Evolutionary conservation across 2,329 filamentous ascomycete species (phyloP).

Genomic region (Xylariaceae sp.): DNA sequence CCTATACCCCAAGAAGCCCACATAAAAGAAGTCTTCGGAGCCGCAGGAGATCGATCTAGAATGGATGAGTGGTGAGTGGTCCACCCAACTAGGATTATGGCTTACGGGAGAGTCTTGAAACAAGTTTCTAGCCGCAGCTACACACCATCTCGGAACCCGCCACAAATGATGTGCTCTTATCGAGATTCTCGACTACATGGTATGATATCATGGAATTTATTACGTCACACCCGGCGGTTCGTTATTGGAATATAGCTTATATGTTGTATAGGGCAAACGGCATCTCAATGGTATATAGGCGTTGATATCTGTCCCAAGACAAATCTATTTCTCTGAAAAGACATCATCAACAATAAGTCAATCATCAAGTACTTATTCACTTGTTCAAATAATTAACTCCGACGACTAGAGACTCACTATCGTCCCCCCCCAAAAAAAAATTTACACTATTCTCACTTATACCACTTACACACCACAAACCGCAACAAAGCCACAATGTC

Average conservation of each 20-base stretch:
- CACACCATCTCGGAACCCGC: slow-evolving; percentile 18
- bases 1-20: not conserved
- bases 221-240: slow-evolving; percentile 24
- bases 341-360: too few relatives aligned
- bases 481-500: slow-evolving; percentile 33
- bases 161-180: slow-evolving; percentile 19
- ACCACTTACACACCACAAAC: slow-evolving; percentile 8
- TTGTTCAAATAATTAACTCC: too few relatives aligned
- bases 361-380: not conserved
- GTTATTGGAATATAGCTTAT: not conserved
- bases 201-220: slow-evolving; percentile 22
- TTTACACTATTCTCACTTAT: slow-evolving; percentile 1
- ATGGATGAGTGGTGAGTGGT: slow-evolving; percentile 7
- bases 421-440: slow-evolving; percentile 1
- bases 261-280: not conserved
- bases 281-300: slow-evolving; percentile 15
- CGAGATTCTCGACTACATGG: slow-evolving; percentile 5
- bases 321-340: too few relatives aligned
- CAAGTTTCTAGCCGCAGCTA: slow-evolving; percentile 37
- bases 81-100: slow-evolving; percentile 1
- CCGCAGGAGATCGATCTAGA: slow-evolving; percentile 4
- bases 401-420: too few relatives aligned
- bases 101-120: slow-evolving; percentile 19
- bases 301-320: slow-evolving; percentile 2
- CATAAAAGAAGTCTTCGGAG: slow-evolving; percentile 6